Conservation (phyloP, 2,329 filamentous ascomycete species). For the Fusarium vanettenii region DNA sequence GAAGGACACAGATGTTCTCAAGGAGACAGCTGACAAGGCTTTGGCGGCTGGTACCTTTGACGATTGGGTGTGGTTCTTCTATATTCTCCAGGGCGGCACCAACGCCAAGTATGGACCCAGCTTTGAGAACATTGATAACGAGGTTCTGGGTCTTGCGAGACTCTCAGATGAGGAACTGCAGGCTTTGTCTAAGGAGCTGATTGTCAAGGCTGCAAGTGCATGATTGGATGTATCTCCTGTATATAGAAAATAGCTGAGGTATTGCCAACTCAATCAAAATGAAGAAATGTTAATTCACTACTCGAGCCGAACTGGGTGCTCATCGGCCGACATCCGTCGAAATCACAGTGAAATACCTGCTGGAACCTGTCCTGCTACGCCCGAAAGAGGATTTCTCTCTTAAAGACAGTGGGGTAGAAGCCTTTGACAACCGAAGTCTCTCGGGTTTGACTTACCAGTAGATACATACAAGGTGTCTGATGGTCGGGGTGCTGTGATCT, state of each 20-base stretch:
- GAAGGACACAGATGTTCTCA: background rate
- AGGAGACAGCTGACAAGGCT: background rate
- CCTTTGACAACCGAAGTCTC: background rate
- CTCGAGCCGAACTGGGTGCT: background rate
- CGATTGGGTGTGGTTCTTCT: conserved; percentile 8
- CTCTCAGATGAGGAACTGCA: background rate
- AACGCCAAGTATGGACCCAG: conserved; percentile 3
- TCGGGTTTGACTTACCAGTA: background rate
- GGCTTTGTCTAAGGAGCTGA: background rate
- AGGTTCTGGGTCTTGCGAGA: background rate
- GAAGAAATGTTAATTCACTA: background rate
- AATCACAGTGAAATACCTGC: background rate
- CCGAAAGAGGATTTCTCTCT: background rate
- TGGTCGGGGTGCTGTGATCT: background rate
- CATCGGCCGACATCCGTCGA: background rate
- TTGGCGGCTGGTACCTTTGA: background rate
- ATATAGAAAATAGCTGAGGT: background rate
- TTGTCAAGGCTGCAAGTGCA: background rate
- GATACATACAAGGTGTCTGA: background rate
- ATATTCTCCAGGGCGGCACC: conserved; percentile 7
- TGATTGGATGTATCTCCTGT: background rate
- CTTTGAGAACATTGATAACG: conserved; percentile 6
- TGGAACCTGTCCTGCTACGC: too few species aligned
- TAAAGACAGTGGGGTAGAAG: background rate
- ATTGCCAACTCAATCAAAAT: background rate